Evolutionary conservation across 1,284 basidiomycete species (phyloP).

Genomic region (Fomes fomentarius): DNA sequence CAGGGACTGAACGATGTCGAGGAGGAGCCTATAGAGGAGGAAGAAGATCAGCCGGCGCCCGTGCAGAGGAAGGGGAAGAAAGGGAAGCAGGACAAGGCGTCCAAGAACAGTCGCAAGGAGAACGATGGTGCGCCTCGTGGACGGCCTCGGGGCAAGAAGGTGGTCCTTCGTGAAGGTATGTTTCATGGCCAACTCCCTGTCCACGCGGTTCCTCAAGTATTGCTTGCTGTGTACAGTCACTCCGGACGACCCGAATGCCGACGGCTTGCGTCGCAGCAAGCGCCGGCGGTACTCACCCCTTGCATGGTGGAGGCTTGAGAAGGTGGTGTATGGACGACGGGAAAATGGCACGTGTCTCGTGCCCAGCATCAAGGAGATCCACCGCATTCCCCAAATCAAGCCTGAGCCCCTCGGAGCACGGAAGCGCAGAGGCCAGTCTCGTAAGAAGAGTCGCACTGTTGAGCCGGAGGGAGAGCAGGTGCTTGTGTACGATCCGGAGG

Average conservation of each 20-base stretch:
- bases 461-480: conserved; percentile 36
- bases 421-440: conserved; percentile 43
- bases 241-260: conserved; percentile 28
- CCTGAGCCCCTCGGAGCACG: conserved; percentile 55
- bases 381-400: conserved; percentile 75
- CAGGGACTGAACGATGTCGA: conserved; percentile 40
- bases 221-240: conserved; percentile 14
- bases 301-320: conserved; percentile 94
- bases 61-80: conserved; percentile 13
- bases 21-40: conserved; percentile 19
- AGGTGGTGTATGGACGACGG: conserved; percentile 77
- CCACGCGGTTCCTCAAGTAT: background rate
- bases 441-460: conserved; percentile 46
- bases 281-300: conserved; percentile 80
- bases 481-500: conserved; percentile 60
- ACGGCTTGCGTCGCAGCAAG: conserved; percentile 76
- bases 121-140: conserved; percentile 29
- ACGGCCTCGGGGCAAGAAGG: conserved; percentile 28
- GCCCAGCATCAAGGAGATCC: conserved; percentile 82
- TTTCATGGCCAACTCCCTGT: background rate
- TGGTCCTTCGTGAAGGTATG: conserved; percentile 32
- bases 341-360: conserved; percentile 60
- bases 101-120: conserved; percentile 31
- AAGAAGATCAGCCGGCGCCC: background rate
- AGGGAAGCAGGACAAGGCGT: conserved; percentile 23